A percentile compares a stretch with the other conserved stretches of the same genome.
These are phyloP conservation scores for Babjeviella inositovora DNA, from an alignment of 805 yeast genomes.

Conservation along the genomic window DNA sequence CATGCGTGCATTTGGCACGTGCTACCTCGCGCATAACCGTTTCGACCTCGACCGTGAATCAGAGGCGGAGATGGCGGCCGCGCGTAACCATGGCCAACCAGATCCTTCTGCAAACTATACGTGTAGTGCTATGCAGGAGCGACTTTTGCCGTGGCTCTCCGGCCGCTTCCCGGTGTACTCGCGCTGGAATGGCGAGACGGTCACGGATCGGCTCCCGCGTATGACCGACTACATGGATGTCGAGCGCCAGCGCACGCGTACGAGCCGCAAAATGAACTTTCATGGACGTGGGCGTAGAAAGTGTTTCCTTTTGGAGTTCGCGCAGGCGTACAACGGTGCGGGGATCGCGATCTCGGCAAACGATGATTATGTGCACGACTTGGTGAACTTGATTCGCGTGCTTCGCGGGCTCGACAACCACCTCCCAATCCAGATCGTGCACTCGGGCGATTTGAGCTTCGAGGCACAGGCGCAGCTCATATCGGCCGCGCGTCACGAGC, in stretches of 20 bases:
- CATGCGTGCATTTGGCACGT: conserved; percentile 7
- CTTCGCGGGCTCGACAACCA: conserved; percentile 14
- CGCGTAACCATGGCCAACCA: conserved; percentile 1
- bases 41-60: conserved; percentile 2
- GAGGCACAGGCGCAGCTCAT: too few relatives aligned
- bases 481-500: too few relatives aligned
- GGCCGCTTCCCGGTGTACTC: conserved; percentile 18
- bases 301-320: conserved; percentile 10
- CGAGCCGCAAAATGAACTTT: too few relatives aligned
- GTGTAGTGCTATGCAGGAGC: conserved; percentile 16
- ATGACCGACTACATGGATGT: conserved; percentile 7
- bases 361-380: conserved; percentile 9
- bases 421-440: conserved; percentile 23
- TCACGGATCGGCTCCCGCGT: conserved; percentile 11
- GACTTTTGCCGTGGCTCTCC: conserved; percentile 23
- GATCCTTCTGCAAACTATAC: conserved; percentile 3
- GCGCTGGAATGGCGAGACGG: conserved; percentile 18
- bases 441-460: conserved; percentile 14
- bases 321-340: conserved; percentile 11
- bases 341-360: conserved; percentile 21
- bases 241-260: too few relatives aligned
- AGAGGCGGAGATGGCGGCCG: conserved; percentile 2
- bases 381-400: conserved; percentile 10
- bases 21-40: conserved; percentile 5
- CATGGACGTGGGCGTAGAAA: too few relatives aligned